phyloP scores from a whole-genome alignment of 805 yeast genomes.

The Cephaloascus fragrans region DNA sequence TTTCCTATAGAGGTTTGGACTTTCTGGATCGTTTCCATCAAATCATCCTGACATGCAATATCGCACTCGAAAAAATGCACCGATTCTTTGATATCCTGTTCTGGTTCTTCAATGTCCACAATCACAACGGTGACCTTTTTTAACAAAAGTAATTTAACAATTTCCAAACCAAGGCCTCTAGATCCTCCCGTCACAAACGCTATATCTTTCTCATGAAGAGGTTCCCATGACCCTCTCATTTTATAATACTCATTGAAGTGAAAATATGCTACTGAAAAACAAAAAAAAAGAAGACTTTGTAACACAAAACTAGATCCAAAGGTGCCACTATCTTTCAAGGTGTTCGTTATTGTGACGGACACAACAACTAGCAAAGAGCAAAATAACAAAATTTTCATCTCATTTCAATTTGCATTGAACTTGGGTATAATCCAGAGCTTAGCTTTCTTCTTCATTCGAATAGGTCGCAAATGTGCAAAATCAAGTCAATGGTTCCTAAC shows the following conservation, averaged over 20 bases:
- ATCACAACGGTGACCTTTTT: slow-evolving; percentile 10
- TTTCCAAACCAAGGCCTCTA: slow-evolving; percentile 28
- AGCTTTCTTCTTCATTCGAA: too few relatives aligned
- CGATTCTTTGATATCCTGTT: slow-evolving; percentile 1
- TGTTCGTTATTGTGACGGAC: too few relatives aligned
- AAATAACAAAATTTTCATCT: too few relatives aligned
- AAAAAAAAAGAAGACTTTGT: too few relatives aligned
- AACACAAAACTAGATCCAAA: too few relatives aligned
- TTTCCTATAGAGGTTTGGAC: slow-evolving; percentile 8
- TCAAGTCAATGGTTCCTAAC: too few relatives aligned
- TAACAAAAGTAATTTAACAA: slow-evolving; percentile 13
- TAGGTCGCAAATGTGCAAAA: too few relatives aligned
- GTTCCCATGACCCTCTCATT: not conserved
- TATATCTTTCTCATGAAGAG: not conserved
- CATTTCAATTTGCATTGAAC: too few relatives aligned
- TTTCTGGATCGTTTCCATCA: slow-evolving; percentile 7
- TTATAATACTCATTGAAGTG: not conserved
- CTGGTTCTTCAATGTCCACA: slow-evolving; percentile 15
- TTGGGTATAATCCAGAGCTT: too few relatives aligned
- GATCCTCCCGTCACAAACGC: slow-evolving; percentile 33
- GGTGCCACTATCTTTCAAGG: too few relatives aligned
- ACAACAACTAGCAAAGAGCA: too few relatives aligned
- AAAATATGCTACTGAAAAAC: too few relatives aligned
- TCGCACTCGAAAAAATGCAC: slow-evolving; percentile 19
- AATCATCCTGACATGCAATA: slow-evolving; percentile 11